A percentile compares a stretch with the other conserved stretches of the same genome.
Evolutionary conservation across 352 stramenopile genomes (phyloP).

Genomic region (Blastocystis sp.): DNA sequence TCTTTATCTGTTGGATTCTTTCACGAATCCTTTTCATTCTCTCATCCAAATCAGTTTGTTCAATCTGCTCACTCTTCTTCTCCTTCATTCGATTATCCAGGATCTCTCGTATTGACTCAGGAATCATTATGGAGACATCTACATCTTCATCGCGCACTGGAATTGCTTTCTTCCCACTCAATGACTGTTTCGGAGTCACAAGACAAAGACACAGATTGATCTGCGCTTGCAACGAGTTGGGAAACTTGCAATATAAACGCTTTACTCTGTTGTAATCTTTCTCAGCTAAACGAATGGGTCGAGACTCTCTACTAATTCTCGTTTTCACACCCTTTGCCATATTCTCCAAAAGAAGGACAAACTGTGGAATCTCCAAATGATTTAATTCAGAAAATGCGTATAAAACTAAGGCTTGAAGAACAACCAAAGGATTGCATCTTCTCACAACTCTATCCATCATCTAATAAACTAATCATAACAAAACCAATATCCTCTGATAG

Average conservation of each 20-base stretch:
- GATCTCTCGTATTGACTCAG: not conserved
- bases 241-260: not conserved
- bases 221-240: not conserved
- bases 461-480: not conserved
- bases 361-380: not conserved
- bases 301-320: not conserved
- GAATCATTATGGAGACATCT: not conserved
- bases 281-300: not conserved
- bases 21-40: not conserved
- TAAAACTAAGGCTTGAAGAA: not conserved
- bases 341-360: not conserved
- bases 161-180: not conserved
- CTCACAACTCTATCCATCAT: not conserved
- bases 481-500: not conserved
- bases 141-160: not conserved
- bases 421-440: not conserved
- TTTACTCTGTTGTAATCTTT: not conserved
- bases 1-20: not conserved
- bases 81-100: not conserved
- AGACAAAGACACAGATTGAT: not conserved
- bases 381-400: not conserved
- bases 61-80: not conserved
- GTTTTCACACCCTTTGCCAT: not conserved
- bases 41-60: not conserved
- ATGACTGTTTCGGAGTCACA: not conserved